Evolutionary conservation across 2,329 filamentous ascomycete genomes (phyloP).

Genomic region (Fusarium sambucinum): DNA sequence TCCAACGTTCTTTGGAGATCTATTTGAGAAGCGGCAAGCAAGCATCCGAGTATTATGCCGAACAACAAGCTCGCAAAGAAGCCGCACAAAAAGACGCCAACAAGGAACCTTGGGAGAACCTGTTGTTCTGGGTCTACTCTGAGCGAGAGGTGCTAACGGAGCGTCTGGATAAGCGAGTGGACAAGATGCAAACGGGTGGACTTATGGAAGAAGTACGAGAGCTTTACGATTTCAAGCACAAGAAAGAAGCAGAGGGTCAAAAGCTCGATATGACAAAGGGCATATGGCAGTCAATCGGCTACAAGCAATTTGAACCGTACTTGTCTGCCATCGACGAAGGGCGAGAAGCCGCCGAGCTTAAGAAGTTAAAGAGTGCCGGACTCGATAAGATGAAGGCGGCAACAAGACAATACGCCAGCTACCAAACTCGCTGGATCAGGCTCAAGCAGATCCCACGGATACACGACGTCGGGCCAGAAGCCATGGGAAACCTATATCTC

Average conservation of each 20-base stretch:
- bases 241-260: conserved; percentile 58
- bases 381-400: conserved; percentile 83
- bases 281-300: conserved; percentile 97
- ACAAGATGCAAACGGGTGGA: conserved; percentile 79
- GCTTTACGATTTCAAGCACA: conserved; percentile 58
- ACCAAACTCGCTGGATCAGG: conserved; percentile 88
- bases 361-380: conserved; percentile 67
- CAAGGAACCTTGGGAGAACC: conserved; percentile 61
- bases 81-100: conserved; percentile 43
- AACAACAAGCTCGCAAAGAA: conserved; percentile 70
- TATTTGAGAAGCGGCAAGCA: conserved; percentile 83
- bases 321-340: conserved; percentile 61
- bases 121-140: conserved; percentile 91
- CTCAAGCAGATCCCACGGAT: conserved; percentile 82
- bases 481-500: conserved; percentile 75
- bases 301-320: conserved; percentile 88
- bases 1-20: conserved; percentile 89
- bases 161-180: conserved; percentile 81
- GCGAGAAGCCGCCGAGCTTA: conserved; percentile 56
- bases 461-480: conserved; percentile 63
- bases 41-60: conserved; percentile 87
- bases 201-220: conserved; percentile 63
- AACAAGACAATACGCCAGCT: conserved; percentile 87
- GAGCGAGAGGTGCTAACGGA: conserved; percentile 74
- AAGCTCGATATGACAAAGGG: conserved; percentile 79